A percentile compares a stretch with the other conserved stretches of the same genome.
phyloP scores from a whole-genome alignment of 371 early-diverging fungal species.

The Saksenaea vasiformis region DNA sequence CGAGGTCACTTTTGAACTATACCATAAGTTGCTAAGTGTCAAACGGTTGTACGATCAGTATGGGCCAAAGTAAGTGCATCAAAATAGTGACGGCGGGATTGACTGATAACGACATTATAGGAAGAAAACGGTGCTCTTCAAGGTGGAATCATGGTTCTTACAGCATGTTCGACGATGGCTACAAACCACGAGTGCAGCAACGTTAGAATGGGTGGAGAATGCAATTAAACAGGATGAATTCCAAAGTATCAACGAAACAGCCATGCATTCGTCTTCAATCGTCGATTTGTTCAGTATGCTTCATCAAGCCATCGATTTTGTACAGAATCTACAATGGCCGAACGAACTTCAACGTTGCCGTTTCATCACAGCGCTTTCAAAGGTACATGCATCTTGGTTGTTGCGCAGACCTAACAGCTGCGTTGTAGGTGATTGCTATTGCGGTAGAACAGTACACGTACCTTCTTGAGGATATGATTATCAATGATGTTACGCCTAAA shows the following conservation, averaged over 20 bases:
- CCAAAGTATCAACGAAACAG: constrained; percentile 58
- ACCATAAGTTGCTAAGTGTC: constrained; percentile 50
- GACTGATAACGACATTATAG: constrained; percentile 13
- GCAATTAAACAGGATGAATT: constrained; percentile 69
- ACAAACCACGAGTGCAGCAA: constrained; percentile 53
- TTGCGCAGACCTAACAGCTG: constrained; percentile 30
- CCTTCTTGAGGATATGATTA: constrained; percentile 43
- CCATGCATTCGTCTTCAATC: constrained; percentile 79
- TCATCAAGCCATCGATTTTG: constrained; percentile 72
- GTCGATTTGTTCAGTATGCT: constrained; percentile 79
- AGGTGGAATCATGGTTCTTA: constrained; percentile 68
- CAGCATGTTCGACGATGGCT: constrained; percentile 64
- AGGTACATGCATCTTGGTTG: constrained; percentile 52
- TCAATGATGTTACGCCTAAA: constrained; percentile 33
- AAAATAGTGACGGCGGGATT: background rate
- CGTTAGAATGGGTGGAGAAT: constrained; percentile 63
- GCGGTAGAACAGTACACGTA: constrained; percentile 56
- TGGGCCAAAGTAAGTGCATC: constrained; percentile 40
- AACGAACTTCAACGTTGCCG: constrained; percentile 67
- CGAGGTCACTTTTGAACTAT: constrained; percentile 51
- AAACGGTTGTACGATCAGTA: constrained; percentile 52
- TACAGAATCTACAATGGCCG: constrained; percentile 78
- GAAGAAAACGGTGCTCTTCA: constrained; percentile 53
- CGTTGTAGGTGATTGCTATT: constrained; percentile 48
- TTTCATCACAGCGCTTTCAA: constrained; percentile 72